These are phyloP conservation scores for Tricladium varicosporioides DNA, from an alignment of 2,329 filamentous ascomycete genomes.

Conservation along the genomic window DNA sequence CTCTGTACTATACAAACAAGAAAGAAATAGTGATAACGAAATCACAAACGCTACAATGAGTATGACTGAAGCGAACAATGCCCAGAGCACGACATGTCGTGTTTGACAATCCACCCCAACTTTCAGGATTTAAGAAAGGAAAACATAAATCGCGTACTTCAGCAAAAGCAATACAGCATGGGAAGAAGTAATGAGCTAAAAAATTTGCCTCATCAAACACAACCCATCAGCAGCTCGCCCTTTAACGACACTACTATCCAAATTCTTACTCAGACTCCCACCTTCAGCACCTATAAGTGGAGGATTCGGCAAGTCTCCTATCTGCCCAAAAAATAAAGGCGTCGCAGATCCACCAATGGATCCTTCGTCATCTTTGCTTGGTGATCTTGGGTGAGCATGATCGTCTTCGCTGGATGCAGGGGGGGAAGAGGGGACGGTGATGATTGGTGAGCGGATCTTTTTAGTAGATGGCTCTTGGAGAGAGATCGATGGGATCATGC, in stretches of 20 bases:
- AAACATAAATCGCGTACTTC: not conserved
- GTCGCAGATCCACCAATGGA: conserved; percentile 10
- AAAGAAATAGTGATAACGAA: not conserved
- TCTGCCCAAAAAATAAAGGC: conserved; percentile 16
- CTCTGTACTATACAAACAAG: not conserved
- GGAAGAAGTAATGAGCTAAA: not conserved
- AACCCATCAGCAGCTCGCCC: conserved; percentile 52
- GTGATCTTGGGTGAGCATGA: not conserved
- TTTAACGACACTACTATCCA: conserved; percentile 46
- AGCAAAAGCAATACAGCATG: not conserved
- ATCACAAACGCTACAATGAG: not conserved
- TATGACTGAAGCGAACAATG: not conserved
- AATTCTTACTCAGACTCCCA: conserved; percentile 22
- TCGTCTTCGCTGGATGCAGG: not conserved
- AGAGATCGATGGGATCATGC: conserved; percentile 1
- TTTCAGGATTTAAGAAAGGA: not conserved
- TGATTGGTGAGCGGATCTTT: conserved; percentile 3
- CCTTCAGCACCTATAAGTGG: not conserved
- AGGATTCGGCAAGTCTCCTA: conserved; percentile 8
- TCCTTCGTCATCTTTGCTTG: conserved; percentile 1
- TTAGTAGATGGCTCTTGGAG: conserved; percentile 11
- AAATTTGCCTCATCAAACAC: conserved; percentile 20
- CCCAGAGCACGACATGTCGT: not conserved
- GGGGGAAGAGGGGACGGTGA: conserved; percentile 14
- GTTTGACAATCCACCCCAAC: not conserved